Base-by-base conservation (phyloP, 2,329 filamentous ascomycete species). In the Colletotrichum lupini region DNA sequence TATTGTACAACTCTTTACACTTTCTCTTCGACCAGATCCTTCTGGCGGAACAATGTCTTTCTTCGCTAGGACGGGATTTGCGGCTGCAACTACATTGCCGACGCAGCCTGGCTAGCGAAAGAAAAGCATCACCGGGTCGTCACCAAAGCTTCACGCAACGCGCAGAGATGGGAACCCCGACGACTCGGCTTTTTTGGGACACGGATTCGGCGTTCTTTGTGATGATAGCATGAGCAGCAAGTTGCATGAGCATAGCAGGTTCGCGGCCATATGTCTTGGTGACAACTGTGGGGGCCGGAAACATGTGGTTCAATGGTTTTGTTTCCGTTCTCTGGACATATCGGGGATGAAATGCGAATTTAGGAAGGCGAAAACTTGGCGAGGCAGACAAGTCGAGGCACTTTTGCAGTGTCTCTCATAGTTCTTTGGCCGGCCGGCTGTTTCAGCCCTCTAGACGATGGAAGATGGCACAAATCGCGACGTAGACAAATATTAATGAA, bases 401-500 rank as follows among this genome's bases (percentile, higher is more conserved):
- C 58, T 8, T 46, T 66, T 74, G 60, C 37, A 64, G 67, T 61
- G 67, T 55, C 69, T 74, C 68, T 74, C 68, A 49, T 62, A 56
- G 30, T 64, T 67, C 60, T 69, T 68, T 75, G 73, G 60, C 69
- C 52, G 52, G 70, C 56, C 26, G 60, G 70, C 70, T 70, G 67
- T 52, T 65, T 64, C 46, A 46, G 67, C 55, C 55, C 60, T 66
- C 64, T 75, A 73, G 74, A 75, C 57, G 68, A 71, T 66, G 71
- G 70, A 75, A 68, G 42, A 67, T 68, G 70, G 69, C 61, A 74
- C 71, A 74, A 76, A 74, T 71, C 72, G 66, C 76, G 72, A 77
- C 79, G 80, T 83, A 82, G 77, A 82, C 78, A 82, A 79, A 81
- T 81, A 81, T 79, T 82, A 81, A 82, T 79, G 81, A 82, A 81